Conservation (phyloP, 306 rosid species). For the Aeschynomene evenia region DNA sequence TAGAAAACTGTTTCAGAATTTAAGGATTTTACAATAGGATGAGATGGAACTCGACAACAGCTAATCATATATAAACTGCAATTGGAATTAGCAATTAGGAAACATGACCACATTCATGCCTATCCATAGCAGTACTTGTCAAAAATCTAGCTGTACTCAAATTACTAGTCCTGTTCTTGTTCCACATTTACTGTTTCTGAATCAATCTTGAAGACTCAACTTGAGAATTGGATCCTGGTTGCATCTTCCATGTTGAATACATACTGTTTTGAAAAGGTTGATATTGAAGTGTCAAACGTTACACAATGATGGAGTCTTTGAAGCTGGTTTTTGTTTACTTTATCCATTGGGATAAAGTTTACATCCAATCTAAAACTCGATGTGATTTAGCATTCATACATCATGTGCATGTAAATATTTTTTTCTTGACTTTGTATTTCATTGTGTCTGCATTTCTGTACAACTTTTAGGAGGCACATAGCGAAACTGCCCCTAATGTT, state of each 20-base stretch:
- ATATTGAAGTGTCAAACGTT: background rate
- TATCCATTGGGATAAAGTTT: background rate
- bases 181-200: conserved; percentile 3
- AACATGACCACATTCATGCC: background rate
- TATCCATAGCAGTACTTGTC: background rate
- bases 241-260: background rate
- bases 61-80: background rate
- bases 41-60: no score
- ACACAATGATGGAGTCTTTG: background rate
- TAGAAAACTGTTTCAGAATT: background rate
- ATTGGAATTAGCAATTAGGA: background rate
- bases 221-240: background rate
- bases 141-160: background rate
- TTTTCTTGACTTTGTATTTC: conserved; percentile 14
- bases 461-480: conserved; percentile 25
- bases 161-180: conserved; percentile 19
- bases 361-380: background rate
- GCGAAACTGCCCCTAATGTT: conserved; percentile 12
- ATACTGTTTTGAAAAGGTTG: background rate
- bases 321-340: background rate
- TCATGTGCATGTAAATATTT: conserved; percentile 22
- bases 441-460: background rate
- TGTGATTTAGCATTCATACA: background rate
- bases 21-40: background rate
- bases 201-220: background rate